These are phyloP conservation scores for Castanea sativa DNA, from an alignment of 306 rosid species.

Conservation along the genomic window DNA sequence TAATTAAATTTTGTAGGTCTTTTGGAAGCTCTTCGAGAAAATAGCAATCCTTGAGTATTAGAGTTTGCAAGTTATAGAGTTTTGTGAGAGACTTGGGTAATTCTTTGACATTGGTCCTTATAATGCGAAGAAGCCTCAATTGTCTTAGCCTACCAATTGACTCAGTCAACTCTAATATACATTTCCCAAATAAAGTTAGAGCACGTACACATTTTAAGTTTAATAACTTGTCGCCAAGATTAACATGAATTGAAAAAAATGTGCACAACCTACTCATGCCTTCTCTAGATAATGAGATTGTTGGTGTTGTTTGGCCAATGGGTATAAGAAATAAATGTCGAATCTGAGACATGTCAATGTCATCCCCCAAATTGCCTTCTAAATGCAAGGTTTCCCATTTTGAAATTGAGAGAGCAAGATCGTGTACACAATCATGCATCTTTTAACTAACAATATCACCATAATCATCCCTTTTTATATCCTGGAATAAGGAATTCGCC, in stretches of 20 bases:
- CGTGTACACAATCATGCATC: conserved; percentile 29
- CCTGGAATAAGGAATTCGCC: conserved; percentile 12
- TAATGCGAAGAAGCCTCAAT: no score
- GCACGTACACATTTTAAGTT: not conserved
- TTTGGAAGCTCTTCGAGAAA: no score
- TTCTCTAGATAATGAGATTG: not conserved
- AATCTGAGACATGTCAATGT: not conserved
- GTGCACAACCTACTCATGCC: not conserved
- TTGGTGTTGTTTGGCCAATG: no score
- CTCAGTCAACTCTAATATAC: not conserved
- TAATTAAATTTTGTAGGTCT: no score
- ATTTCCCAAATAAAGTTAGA: not conserved
- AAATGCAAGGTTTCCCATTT: not conserved
- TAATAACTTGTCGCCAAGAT: not conserved
- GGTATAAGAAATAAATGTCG: no score
- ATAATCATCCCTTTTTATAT: not conserved
- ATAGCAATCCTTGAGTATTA: not conserved
- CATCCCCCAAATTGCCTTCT: not conserved
- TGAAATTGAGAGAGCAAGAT: conserved; percentile 12
- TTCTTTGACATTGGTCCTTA: fast-evolving
- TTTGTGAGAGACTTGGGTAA: no score
- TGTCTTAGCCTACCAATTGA: not conserved
- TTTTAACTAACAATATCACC: not conserved
- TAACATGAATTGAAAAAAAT: not conserved
- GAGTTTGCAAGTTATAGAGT: conserved; percentile 2